Evolutionary conservation across 108 stramenopile genomes (phyloP), one percentile per base, ranked within the genome.

Genomic region (Asterionellopsis glacialis): DNA sequence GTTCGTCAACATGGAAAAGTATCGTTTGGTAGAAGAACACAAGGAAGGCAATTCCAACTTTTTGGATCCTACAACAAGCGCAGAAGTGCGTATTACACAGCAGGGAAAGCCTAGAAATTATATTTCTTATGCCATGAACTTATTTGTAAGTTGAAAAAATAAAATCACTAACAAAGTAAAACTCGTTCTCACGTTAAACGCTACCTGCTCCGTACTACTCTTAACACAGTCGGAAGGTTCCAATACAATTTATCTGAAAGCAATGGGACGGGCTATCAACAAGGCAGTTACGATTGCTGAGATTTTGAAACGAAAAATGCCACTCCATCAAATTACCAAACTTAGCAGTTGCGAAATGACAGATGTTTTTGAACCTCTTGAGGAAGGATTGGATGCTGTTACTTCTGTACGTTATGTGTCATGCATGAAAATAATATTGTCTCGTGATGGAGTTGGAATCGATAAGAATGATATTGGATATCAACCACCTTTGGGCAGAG

Each of bases 261-360:
- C 91, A 26, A 92, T 92, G 91, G 91, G 91, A 12, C 76, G 86
- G 50, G 91, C 91, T 13, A 88, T 92, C 68, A 92, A 88, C 74
- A 92, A 92, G 64, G 86, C 86, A n/a, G 87, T 92, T 12, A 92
- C 91, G 21, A 88, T 92, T 53, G 82, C 85, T 0, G 91, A 92
- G 59, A 92, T 92, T 54, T 55, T 93, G 47, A 93, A 93, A 67
- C 77, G 84, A 56, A 89, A 89, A 57, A 76, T 87, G 80, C 87
- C 87, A 16, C 71, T 93, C 18, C 85, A 93, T 60, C 91, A 93
- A 65, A 55, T 84, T 28, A 89, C 85, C 47, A 63, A 65, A 27
- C 55, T 93, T 25, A 81, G 70, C 28, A 82, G 77, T 19, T 82
- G 81, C 18, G 82, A 93, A 55, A 85, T 93, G 67, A 67, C 84